A percentile compares a stretch with the other conserved stretches of the same genome.
These are phyloP conservation scores for Anthoceros angustus DNA, from an alignment of 225 moss, liverwort and hornwort genomes.

Conservation along the genomic window DNA sequence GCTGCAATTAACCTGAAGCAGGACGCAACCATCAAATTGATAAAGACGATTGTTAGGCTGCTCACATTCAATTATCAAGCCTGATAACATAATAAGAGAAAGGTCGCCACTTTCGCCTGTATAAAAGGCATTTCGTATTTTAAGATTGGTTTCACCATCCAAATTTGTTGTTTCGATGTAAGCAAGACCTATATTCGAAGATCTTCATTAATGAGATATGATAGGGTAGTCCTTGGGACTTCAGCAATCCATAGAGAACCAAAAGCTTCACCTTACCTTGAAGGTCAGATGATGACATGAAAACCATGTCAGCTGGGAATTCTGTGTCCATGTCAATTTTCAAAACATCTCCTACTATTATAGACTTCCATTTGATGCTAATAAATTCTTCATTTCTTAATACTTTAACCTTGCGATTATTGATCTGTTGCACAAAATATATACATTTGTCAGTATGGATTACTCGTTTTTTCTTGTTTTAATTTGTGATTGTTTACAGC, in stretches of 20 bases:
- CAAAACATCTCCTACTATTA: slow-evolving; percentile 71
- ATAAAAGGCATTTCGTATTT: slow-evolving; percentile 70
- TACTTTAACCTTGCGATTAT: slow-evolving; percentile 60
- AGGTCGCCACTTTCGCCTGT: slow-evolving; percentile 48
- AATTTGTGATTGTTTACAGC: too few relatives aligned
- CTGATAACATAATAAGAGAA: slow-evolving; percentile 50
- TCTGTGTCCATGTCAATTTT: slow-evolving; percentile 56
- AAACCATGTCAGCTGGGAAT: slow-evolving; percentile 82
- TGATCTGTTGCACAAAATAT: slow-evolving; percentile 30
- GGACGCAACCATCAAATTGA: slow-evolving; percentile 71
- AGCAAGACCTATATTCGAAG: slow-evolving; percentile 40
- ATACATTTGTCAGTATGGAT: too few relatives aligned
- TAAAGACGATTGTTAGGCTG: slow-evolving; percentile 75
- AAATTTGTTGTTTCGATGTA: slow-evolving; percentile 83
- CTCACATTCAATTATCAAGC: slow-evolving; percentile 77
- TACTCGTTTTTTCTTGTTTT: too few relatives aligned
- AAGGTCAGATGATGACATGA: slow-evolving; percentile 60
- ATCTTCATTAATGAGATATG: neutral
- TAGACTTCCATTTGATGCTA: slow-evolving; percentile 41
- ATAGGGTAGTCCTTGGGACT: neutral
- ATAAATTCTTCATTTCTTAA: slow-evolving; percentile 47
- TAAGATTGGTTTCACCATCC: slow-evolving; percentile 78
- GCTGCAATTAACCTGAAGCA: slow-evolving; percentile 46
- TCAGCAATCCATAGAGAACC: neutral
- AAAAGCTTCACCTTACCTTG: slow-evolving; percentile 35